Conservation (phyloP, 2,329 filamentous ascomycete species). For the Penicillium sp. region DNA sequence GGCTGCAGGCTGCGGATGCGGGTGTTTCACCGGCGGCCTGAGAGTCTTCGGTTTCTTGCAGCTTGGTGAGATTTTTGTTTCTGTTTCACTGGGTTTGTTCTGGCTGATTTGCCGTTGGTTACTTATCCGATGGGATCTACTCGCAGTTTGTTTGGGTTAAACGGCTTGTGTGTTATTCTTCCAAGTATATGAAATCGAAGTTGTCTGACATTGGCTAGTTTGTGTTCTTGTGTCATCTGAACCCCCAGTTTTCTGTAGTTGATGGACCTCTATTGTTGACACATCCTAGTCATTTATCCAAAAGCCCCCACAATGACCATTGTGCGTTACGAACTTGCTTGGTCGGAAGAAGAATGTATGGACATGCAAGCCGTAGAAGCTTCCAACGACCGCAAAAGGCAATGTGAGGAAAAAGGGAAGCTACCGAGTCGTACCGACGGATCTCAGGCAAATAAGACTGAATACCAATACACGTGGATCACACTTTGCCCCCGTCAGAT, state of each 20-base stretch:
- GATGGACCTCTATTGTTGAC: background rate
- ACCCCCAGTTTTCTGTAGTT: background rate
- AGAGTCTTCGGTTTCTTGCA: slow-evolving; percentile 25
- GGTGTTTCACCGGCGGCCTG: slow-evolving; percentile 25
- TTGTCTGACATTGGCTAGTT: background rate
- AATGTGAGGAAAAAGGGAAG: slow-evolving; percentile 3
- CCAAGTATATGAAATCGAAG: background rate
- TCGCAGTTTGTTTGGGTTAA: slow-evolving; percentile 4
- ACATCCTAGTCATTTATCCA: background rate
- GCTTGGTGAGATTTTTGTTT: slow-evolving; percentile 11
- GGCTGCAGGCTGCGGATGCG: slow-evolving; percentile 11
- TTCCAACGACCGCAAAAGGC: slow-evolving; percentile 9
- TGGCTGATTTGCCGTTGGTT: background rate
- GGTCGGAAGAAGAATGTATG: slow-evolving; percentile 2
- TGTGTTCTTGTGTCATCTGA: background rate
- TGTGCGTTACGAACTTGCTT: background rate
- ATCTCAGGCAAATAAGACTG: slow-evolving; percentile 9
- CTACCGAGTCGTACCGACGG: too few species aligned
- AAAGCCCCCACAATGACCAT: slow-evolving; percentile 1
- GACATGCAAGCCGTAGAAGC: slow-evolving; percentile 8
- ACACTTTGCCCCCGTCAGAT: slow-evolving; percentile 4
- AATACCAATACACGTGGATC: slow-evolving; percentile 21
- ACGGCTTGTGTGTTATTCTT: background rate
- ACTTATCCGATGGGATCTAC: background rate
- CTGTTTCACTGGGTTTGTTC: slow-evolving; percentile 9